Evolutionary conservation across 768 basidiomycete genomes (phyloP), one percentile per base, ranked within the genome.

Genomic region (Naematelia aurantialba): DNA sequence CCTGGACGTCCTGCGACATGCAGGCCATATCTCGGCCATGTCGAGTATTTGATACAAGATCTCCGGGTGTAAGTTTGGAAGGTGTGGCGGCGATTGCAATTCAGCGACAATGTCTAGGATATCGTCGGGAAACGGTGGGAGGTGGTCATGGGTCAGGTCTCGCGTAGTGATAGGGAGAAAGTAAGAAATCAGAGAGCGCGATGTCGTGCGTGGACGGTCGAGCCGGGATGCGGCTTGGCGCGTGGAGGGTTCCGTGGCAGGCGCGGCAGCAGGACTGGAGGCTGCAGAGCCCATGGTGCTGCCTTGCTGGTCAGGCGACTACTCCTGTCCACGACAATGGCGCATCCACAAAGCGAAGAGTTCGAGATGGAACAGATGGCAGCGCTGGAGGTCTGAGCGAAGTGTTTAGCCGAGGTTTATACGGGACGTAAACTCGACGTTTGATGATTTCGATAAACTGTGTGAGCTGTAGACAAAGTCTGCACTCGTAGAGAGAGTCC

Each of bases 11-110:
- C 55, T n/a, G 5, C 49, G 50, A 45, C 64, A 67, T 12, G 27
- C 48, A 10, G 58, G 19, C 60, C 61, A 69, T 26, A 62, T 67
- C 29, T 61, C 52, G 34, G 69, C 67, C 3, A 60, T 5, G 22
- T 71, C 67, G 19, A 74, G 19, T 14, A 74, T 58, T 12, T 52
- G 50, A 14, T 62, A 56, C 1, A 61, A 31, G 1, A 74, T 51
- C 29, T 74, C 72, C 1, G 52, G 42, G 1, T 64, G 68, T 5
- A 74, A 50, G 1, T 55, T 55, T 39, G 10, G 31, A 0, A 55
- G 50, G 17, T 39, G 34, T 8, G 34, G 34, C 34, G 34, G 34
- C 34, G 34, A 39, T 14, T 39, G 24, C 17, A 73, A 45, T 21
- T 60, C 51, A 4, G 21, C 12, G 5, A 30, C 45, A 25, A 66